These are phyloP conservation scores for Pyrus betulifolia DNA, from an alignment of 306 rosid genomes.

Conservation along the genomic window DNA sequence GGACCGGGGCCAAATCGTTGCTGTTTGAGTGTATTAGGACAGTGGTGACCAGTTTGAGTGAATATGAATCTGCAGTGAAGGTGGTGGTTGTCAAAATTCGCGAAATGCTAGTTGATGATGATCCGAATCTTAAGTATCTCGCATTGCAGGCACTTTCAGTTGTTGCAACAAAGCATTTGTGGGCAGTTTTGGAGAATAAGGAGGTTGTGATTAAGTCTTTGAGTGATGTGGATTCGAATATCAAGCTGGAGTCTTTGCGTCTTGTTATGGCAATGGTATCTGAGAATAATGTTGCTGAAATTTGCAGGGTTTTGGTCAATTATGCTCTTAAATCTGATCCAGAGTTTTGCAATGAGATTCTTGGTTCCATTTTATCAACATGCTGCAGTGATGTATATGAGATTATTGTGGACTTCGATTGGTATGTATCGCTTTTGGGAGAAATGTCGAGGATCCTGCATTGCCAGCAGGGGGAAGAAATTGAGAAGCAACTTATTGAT, in stretches of 20 bases:
- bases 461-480: constrained; percentile 79
- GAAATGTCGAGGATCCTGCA: constrained; percentile 78
- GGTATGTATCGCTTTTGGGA: constrained; percentile 82
- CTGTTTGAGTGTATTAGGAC: constrained; percentile 80
- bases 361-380: constrained; percentile 60
- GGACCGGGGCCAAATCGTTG: constrained; percentile 66
- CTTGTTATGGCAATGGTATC: constrained; percentile 82
- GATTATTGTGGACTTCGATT: constrained; percentile 76
- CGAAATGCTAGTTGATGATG: constrained; percentile 73
- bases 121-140: constrained; percentile 85
- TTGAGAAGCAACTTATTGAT: constrained; percentile 82
- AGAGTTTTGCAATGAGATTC: constrained; percentile 66
- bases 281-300: constrained; percentile 65
- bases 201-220: constrained; percentile 69
- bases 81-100: constrained; percentile 52
- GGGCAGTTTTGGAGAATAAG: constrained; percentile 87
- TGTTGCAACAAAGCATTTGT: constrained; percentile 44
- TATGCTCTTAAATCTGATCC: constrained; percentile 78
- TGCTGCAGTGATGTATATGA: constrained; percentile 63
- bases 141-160: constrained; percentile 68
- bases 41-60: constrained; percentile 62
- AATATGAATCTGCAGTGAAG: constrained; percentile 59
- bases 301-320: constrained; percentile 63
- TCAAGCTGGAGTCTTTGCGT: constrained; percentile 64
- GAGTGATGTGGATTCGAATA: constrained; percentile 80